Evolutionary conservation across 257 asterid genomes (phyloP), one percentile per base, ranked within the genome.

Genomic region (Solanum rostratum): DNA sequence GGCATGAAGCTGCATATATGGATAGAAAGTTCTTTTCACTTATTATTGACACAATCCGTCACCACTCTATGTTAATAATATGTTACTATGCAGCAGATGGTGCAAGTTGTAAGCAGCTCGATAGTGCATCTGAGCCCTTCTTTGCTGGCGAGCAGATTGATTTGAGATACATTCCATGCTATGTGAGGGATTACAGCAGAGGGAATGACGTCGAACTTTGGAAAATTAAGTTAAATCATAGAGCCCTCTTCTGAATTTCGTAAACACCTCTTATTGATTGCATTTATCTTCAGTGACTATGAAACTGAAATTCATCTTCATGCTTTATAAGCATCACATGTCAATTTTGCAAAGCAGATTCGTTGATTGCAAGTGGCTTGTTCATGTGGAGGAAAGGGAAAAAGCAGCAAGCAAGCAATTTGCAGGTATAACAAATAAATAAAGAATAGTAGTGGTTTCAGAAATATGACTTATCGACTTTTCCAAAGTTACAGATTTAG

Each of bases 161-260:
- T 88, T 92, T 94, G 45, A 86, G 82, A 8, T 90, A 87, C 87
- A 92, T 94, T 69, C 99, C 98, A 15, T 92, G 92, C 86, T 92
- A 93, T 33, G 94, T 93, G 80, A 87, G 63, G 66, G 93, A 89
- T 55, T 97, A 95, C 54, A 89, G 90, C 41, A 91, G 99, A 69
- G 98, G 98, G 83, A 87, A 82, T 16, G 97, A 93, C 29, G 96
- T 95, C 10, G 99, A 95, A 92, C 73, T 96, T 71, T 96, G 98
- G 98, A 87, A 90, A 89, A 95, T 96, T 54, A 90, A 88, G 89
- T 90, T 91, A 73, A 84, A 20, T 50, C 83, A 68, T 53, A 73
- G 46, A n/a, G 30, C 65, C 49, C 82, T 29, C 82, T 10, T 53
- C 65, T 78, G 82, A 78, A 52, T 50, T 52, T 33, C 5, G 19